Base-by-base conservation (phyloP, 2,329 filamentous ascomycete genomes). In the Cephalotrichum gorgonifer region DNA sequence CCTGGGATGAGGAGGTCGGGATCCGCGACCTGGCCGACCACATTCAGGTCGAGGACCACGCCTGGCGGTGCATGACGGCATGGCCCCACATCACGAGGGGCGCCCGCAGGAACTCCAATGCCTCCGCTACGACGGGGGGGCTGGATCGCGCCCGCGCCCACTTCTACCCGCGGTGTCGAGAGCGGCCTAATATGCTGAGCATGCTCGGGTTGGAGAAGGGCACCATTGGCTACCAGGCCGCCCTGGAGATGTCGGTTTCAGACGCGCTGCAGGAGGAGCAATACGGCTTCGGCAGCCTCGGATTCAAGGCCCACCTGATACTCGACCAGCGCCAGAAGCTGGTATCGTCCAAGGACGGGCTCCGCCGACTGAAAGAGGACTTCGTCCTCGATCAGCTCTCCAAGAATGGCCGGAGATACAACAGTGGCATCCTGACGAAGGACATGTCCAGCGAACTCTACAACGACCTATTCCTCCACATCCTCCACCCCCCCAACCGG, bases 131-230 rank as follows among this genome's bases (percentile, higher is more conserved):
- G 25, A 22, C 15, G 6, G 41, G 22, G 7, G 43, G 25, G 2
- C 26, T 31, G 31, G 50, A 64, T 70, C 33, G 71, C 73, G 67
- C 46, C 66, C 71, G 71, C 49, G 72, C 76, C 50, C 78, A 81
- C 59, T 81, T 79, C 60, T 75, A 77, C 57, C 69, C 78, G 38
- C 71, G 74, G 49, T 79, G 76, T 54, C 71, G 74, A 43, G 81
- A 85, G 59, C 66, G 78, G 22, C 84, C 84, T 38, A 84, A 76
- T 60, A 87, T 86, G 83, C 71, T 86, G 51, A 84, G 80, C 67
- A 81, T 83, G 69, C 79, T 84, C 54, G 84, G 83, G 3, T 64
- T 84, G 28, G 84, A 88, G 60, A 81, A 81, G 60, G 84, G 84
- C 39, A 85, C 81, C 17, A 71, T 86, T 59, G 84, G 84, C 48